Base-by-base conservation (phyloP, 768 basidiomycete genomes). In the Cystofilobasidium ferigula region DNA sequence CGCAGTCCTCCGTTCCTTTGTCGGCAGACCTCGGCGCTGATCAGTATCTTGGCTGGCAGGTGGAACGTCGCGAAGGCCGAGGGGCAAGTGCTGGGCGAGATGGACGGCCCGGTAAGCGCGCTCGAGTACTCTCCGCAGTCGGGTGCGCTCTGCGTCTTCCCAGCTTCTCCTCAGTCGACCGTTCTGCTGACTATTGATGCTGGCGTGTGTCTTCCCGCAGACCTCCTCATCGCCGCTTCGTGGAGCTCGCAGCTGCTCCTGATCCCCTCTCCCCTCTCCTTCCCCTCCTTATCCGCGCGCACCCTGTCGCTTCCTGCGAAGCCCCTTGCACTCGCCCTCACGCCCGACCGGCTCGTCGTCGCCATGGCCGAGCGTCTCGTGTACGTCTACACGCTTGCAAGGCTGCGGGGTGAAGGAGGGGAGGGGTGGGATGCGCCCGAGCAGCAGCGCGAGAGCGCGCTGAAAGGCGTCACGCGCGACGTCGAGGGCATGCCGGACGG, bases 381-480 rank as follows among this genome's bases (percentile, higher is more conserved):
- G 72, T 83, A 88, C 72, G 90, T 97, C 16, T 97, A 88, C 71
- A 85, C 85, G 68, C 86, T 97, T 14, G 36, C 38, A 26, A n/a
- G 16, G 83, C 69, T 69, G 28, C 60, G 70, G 18, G 71, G 71
- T n/a, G n/a, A n/a, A 32, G 58, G 72, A 1, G 65, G 68, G 45
- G 66, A 69, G 57, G 79, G 81, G 63, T 54, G 51, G 51, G 51
- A 54, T 16, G 77, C 80, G 61, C 86, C 88, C 0, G 80, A 83
- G 61, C 88, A 92, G 72, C 81, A 84, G 74, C 78, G 95, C 69
- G 95, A 97, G 78, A 91, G 89, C 74, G 91, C 89, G 70, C 76
- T 99, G 67, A 95, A 95, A 76, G 97, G 88, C 74, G 87, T 95
- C 87, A 97, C 93, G 45, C 79, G 91, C 65, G 86, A 86, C 56